Evolutionary conservation across 106 monocot genomes (phyloP).

Genomic region (Acorus gramineus): DNA sequence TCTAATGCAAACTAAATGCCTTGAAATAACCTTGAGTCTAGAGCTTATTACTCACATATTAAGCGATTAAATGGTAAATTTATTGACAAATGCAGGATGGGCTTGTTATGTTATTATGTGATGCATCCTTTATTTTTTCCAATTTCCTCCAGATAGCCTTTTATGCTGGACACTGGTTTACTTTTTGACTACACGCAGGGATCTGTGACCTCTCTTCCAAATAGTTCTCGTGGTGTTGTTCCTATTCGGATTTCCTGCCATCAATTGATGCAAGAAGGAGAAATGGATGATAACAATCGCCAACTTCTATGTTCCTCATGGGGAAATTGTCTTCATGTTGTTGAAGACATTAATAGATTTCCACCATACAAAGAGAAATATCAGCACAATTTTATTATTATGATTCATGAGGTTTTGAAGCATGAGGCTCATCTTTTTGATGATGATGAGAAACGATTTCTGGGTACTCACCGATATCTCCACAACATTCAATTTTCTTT

Average conservation of each 20-base stretch:
- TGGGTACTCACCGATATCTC: constrained; percentile 34
- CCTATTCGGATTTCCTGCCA: constrained; percentile 52
- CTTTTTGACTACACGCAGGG: constrained; percentile 27
- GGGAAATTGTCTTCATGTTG: constrained; percentile 31
- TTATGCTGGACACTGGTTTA: no score
- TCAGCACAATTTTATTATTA: constrained; percentile 70
- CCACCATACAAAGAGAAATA: constrained; percentile 34
- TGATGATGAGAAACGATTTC: constrained; percentile 45
- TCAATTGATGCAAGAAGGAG: constrained; percentile 9
- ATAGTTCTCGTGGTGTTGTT: constrained; percentile 39
- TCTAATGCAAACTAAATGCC: no score
- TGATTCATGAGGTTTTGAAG: constrained; percentile 70
- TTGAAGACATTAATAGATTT: constrained; percentile 25
- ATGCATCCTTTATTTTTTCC: no score
- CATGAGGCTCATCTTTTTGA: constrained; percentile 55
- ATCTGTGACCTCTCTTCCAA: constrained; percentile 38
- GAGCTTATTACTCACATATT: no score
- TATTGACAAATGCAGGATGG: no score
- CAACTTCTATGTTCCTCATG: constrained; percentile 33
- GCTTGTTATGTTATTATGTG: no score
- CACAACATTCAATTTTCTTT: no score
- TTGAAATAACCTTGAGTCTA: no score
- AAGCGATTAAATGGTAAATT: no score
- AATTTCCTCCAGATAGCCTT: no score
- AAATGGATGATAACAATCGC: constrained; percentile 10